These are phyloP conservation scores for Rachicladosporium sp. DNA, from an alignment of 2,329 filamentous ascomycete genomes.

Conservation along the genomic window DNA sequence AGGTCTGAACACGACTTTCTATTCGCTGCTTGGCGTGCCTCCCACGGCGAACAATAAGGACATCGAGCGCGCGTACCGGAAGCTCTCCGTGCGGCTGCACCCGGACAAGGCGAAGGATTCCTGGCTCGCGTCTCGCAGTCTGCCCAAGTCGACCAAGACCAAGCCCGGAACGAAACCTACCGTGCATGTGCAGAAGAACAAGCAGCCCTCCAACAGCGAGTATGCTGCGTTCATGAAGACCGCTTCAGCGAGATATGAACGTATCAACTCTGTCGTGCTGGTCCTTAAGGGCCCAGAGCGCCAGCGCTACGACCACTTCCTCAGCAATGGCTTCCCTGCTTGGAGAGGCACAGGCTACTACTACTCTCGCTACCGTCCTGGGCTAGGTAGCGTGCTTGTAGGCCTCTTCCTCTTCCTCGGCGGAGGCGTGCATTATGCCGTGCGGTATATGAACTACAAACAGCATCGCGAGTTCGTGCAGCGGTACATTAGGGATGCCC, in stretches of 20 bases:
- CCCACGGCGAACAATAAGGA: conserved; percentile 68
- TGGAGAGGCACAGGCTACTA: conserved; percentile 99
- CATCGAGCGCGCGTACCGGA: conserved; percentile 87
- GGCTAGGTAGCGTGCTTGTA: conserved; percentile 68
- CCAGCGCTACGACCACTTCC: conserved; percentile 88
- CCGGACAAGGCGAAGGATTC: conserved; percentile 90
- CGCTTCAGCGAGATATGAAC: conserved; percentile 70
- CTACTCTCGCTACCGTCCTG: conserved; percentile 86
- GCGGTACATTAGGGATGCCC: conserved; percentile 79
- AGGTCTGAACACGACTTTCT: conserved; percentile 74
- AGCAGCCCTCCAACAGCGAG: conserved; percentile 60
- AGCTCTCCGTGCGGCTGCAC: conserved; percentile 70
- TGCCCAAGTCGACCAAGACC: conserved; percentile 28
- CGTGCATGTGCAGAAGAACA: conserved; percentile 53
- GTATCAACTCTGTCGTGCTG: conserved; percentile 71
- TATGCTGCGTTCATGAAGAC: conserved; percentile 67
- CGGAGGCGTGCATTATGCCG: conserved; percentile 76
- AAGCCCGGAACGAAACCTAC: conserved; percentile 42
- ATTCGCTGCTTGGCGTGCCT: conserved; percentile 74
- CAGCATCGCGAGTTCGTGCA: conserved; percentile 84
- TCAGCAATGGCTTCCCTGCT: conserved; percentile 80
- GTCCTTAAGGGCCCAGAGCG: conserved; percentile 71
- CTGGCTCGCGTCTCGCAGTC: conserved; percentile 58
- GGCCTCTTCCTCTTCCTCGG: conserved; percentile 74
- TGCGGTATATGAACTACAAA: conserved; percentile 76